Evolutionary conservation across 441 rosid species (phyloP).

Genomic region (Adansonia grandidieri): DNA sequence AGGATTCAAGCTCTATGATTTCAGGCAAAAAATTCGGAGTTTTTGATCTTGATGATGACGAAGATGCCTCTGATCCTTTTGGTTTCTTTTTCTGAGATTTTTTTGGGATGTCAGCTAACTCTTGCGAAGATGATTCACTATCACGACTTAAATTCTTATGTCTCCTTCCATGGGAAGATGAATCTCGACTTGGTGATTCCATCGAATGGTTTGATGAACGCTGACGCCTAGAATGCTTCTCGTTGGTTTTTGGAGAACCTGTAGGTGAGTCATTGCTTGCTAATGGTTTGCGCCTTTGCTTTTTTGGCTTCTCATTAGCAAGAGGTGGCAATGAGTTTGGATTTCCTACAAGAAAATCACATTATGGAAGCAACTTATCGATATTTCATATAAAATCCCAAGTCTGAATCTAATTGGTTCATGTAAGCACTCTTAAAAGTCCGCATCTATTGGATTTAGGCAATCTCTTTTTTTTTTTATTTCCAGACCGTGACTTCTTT

Average conservation of each 20-base stretch:
- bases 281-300: conserved; percentile 47
- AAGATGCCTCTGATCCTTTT: conserved; percentile 30
- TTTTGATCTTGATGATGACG: no score
- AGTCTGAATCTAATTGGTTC: neutral
- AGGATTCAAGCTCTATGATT: no score
- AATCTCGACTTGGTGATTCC: conserved; percentile 45
- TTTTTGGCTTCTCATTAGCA: conserved; percentile 48
- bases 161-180: conserved; percentile 37
- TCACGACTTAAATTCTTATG: conserved; percentile 32
- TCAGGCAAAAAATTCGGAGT: no score
- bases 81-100: conserved; percentile 57
- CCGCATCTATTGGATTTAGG: neutral
- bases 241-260: conserved; percentile 46
- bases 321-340: conserved; percentile 19
- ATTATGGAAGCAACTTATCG: conserved; percentile 13
- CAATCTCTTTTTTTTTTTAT: no score
- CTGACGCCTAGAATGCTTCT: conserved; percentile 51
- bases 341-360: neutral
- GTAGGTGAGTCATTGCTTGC: conserved; percentile 30
- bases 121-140: conserved; percentile 42
- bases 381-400: neutral
- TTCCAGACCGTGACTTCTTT: neutral
- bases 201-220: conserved; percentile 42
- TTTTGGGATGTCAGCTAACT: conserved; percentile 38
- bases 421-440: neutral